Evolutionary conservation across 768 basidiomycete species (phyloP), one percentile per base, ranked within the genome.

Genomic region (Trametes punicea): DNA sequence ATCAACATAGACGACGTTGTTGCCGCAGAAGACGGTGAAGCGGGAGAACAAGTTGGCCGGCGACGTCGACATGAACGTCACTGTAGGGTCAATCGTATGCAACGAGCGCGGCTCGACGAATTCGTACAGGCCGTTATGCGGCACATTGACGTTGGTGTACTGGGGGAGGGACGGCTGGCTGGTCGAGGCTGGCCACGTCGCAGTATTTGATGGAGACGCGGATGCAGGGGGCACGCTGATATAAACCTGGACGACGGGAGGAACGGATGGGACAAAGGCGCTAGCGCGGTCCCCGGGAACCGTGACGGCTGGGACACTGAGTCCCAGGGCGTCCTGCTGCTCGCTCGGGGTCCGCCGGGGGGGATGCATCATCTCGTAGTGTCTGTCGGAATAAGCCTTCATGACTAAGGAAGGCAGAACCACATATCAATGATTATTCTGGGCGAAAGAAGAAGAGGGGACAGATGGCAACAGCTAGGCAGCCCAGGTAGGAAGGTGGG

Each of bases 31-130:
- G 6, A 89, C 81, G 0, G 75, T 75, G 70, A 81, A 87, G 29
- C 73, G 73, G 0, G 83, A 84, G 27, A 75, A 75, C 26, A 84
- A 84, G 9, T 70, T 65, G 30, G 85, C 72, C 4, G 73, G 63
- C 2, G 75, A 69, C 2, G 69, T 75, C 4, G 85, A 80, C 29
- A 80, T 66, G 60, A 89, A 82, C 18, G 87, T 84, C 25, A 89
- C 76, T 2, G 82, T 83, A 0, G 86, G 84, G 63, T 89, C 83
- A 60, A 89, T 87, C 40, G 75, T 70, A 10, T 70, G 71, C 50
- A 89, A 72, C 21, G 75, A 77, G 29, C 85, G 84, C 36, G 83
- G 74, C 33, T 73, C 62, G 16, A 60, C 56, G 21, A 63, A 63
- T 59, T 66, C 60, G 46, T 66, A 61, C 58, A 59, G 60, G 56